Percentiles rank a stretch among this genome's conserved stretches.
phyloP scores from a whole-genome alignment of 2,329 filamentous ascomycete species.

The Calonectria honghensis region DNA sequence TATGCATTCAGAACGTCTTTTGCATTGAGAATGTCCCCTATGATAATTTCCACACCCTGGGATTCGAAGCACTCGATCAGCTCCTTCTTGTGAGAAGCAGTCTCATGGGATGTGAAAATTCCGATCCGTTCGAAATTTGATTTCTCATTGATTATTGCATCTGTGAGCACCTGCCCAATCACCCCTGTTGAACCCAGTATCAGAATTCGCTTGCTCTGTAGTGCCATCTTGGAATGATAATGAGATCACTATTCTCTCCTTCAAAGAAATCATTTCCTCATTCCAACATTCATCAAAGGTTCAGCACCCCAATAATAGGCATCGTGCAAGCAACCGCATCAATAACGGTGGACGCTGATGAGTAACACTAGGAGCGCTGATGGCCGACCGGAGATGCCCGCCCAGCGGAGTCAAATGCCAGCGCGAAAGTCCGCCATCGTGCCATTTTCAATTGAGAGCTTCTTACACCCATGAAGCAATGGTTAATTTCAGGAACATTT shows the following conservation, averaged over 20 bases:
- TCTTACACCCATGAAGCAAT: not conserved
- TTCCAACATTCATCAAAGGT: not conserved
- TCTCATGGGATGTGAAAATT: constrained; percentile 1
- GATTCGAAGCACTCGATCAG: not conserved
- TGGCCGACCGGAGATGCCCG: not conserved
- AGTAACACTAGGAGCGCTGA: not conserved
- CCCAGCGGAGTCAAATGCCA: not conserved
- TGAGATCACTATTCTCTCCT: not conserved
- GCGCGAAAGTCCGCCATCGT: not conserved
- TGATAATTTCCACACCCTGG: not conserved
- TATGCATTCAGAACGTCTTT: not conserved
- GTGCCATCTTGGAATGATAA: not conserved
- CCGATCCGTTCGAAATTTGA: not conserved
- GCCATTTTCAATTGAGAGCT: not conserved
- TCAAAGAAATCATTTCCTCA: not conserved
- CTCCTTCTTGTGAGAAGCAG: not conserved
- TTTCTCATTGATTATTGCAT: constrained; percentile 1
- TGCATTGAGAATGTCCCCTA: not conserved
- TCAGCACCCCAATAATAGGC: not conserved
- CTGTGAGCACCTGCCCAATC: constrained; percentile 3
- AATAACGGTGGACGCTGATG: not conserved
- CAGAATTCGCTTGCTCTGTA: not conserved
- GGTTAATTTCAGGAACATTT: not conserved
- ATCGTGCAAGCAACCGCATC: not conserved
- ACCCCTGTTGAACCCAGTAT: not conserved